phyloP scores from a whole-genome alignment of 208 protist genomes.

The Trypanosoma scelopori region DNA sequence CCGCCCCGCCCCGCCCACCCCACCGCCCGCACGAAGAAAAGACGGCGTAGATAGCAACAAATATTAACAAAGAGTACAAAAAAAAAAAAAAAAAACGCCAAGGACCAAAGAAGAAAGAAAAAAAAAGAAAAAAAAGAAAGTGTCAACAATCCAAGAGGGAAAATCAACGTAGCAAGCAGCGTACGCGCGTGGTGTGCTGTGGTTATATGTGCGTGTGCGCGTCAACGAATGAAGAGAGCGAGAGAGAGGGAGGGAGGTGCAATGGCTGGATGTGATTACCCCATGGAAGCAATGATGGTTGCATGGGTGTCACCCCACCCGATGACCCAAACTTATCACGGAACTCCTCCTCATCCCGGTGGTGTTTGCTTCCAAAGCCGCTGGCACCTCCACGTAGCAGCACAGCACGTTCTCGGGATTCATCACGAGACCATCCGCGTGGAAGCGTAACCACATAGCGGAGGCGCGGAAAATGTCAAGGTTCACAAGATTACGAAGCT shows the following conservation, averaged over 20 bases:
- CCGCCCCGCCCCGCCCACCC: too few species aligned
- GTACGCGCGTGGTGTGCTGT: too few species aligned
- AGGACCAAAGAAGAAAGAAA: conserved; percentile 4
- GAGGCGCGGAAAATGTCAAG: conserved; percentile 81
- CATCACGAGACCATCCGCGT: conserved; percentile 31
- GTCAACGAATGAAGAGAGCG: background rate
- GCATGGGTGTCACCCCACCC: too few species aligned
- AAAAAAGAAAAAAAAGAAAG: conserved; percentile 13
- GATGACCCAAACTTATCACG: background rate
- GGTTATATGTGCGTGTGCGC: too few species aligned
- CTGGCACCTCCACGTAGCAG: conserved; percentile 36
- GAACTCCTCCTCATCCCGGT: background rate
- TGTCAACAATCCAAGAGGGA: too few species aligned
- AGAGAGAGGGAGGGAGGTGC: conserved; percentile 1
- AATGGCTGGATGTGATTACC: too few species aligned
- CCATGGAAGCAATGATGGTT: too few species aligned
- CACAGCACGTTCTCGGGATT: conserved; percentile 30
- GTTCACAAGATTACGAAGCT: conserved; percentile 55
- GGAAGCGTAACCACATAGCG: conserved; percentile 64
- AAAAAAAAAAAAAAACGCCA: conserved; percentile 18
- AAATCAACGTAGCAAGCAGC: too few species aligned
- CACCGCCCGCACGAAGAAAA: too few species aligned
- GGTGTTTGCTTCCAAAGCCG: background rate
- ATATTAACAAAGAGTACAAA: background rate
- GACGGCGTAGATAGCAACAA: too few species aligned